These are phyloP conservation scores for Phytophthora vignae DNA, from an alignment of 352 stramenopile genomes.

Conservation along the genomic window DNA sequence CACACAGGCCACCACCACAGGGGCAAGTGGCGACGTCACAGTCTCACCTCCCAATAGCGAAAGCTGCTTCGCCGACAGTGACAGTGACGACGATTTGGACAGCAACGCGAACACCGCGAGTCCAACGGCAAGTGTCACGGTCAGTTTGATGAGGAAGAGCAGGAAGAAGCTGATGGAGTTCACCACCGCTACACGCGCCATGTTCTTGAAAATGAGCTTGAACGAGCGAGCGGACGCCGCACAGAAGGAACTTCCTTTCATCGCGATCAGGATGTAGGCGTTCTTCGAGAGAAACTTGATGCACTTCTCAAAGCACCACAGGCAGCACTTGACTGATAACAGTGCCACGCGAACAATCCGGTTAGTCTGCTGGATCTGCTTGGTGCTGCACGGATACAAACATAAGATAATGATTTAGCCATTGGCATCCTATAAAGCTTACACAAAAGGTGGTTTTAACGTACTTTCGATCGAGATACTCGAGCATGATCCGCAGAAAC, in stretches of 20 bases:
- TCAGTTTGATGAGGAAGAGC: constrained; percentile 94
- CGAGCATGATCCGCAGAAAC: constrained; percentile 93
- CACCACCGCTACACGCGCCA: constrained; percentile 92
- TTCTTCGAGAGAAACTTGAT: constrained; percentile 99
- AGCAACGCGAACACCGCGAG: constrained; percentile 61
- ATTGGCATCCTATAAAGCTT: neutral
- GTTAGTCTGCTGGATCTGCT: constrained; percentile 79
- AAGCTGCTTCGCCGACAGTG: constrained; percentile 42
- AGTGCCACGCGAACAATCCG: constrained; percentile 87
- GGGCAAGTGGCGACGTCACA: constrained; percentile 91
- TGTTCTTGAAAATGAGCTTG: constrained; percentile 94
- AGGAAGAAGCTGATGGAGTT: constrained; percentile 94
- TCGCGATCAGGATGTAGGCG: constrained; percentile 92
- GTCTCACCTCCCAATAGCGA: constrained; percentile 70
- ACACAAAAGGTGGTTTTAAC: constrained; percentile 12
- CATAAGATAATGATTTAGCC: constrained; percentile 6
- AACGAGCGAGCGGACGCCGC: constrained; percentile 92
- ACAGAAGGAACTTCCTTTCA: constrained; percentile 85
- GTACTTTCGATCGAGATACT: constrained; percentile 95
- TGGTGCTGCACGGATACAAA: constrained; percentile 50
- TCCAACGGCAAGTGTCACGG: constrained; percentile 61
- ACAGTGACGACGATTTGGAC: constrained; percentile 40
- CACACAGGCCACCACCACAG: constrained; percentile 83
- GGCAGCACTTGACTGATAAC: constrained; percentile 84
- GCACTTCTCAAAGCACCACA: constrained; percentile 97